A percentile compares a stretch with the other conserved stretches of the same genome.
Conservation (phyloP, 2,329 filamentous ascomycete genomes). For the Chaetomiaceae sp. region DNA sequence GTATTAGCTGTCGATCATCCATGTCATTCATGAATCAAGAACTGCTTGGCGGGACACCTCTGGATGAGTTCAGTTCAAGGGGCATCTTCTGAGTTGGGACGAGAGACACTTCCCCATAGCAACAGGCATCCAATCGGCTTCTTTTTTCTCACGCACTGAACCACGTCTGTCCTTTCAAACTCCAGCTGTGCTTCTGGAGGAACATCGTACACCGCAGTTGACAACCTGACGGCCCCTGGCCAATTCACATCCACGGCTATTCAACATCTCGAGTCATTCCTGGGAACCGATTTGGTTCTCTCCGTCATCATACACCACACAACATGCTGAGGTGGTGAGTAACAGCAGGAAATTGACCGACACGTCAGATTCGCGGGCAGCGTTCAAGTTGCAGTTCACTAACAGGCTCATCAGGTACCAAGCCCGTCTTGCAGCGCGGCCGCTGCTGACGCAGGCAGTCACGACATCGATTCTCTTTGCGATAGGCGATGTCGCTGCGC, state of each 20-base stretch:
- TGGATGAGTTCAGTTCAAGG: too few relatives aligned
- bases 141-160: too few relatives aligned
- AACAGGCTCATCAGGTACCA: slow-evolving; percentile 60
- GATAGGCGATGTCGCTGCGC: slow-evolving; percentile 82
- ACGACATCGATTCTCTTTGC: slow-evolving; percentile 90
- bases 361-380: neutral
- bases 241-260: too few relatives aligned
- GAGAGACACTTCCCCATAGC: too few relatives aligned
- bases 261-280: neutral
- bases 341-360: neutral
- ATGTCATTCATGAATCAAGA: too few relatives aligned
- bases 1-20: too few relatives aligned
- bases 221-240: neutral
- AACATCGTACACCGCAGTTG: too few relatives aligned
- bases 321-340: slow-evolving; percentile 14
- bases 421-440: slow-evolving; percentile 68
- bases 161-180: too few relatives aligned
- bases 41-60: too few relatives aligned
- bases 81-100: neutral
- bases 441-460: slow-evolving; percentile 82
- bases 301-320: neutral
- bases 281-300: too few relatives aligned
- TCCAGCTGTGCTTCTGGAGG: too few relatives aligned
- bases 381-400: slow-evolving; percentile 27
- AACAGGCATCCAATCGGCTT: too few relatives aligned